Evolutionary conservation across 306 rosid genomes (phyloP).

Genomic region (Purshia tridentata): DNA sequence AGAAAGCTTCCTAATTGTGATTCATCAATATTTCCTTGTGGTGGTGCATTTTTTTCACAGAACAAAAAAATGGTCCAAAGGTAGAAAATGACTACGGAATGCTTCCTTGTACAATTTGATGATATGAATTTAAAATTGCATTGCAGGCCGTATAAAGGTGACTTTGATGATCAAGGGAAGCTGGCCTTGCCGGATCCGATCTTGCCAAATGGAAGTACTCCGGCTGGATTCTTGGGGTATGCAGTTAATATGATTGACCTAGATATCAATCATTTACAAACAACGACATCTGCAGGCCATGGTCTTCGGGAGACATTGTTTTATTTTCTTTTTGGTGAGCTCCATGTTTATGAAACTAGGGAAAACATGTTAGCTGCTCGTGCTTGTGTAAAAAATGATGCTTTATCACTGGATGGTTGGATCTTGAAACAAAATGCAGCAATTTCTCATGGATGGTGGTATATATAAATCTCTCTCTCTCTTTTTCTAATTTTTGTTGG

Average conservation of each 20-base stretch:
- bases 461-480: neutral
- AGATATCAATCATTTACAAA: conserved; percentile 33
- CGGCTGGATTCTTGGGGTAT: conserved; percentile 53
- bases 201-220: conserved; percentile 33
- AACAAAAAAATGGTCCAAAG: neutral
- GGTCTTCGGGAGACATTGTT: conserved; percentile 63
- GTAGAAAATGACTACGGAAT: neutral
- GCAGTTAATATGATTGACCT: conserved; percentile 67
- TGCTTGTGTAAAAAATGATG: conserved; percentile 49
- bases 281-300: conserved; percentile 37
- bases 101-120: neutral
- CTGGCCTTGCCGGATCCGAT: conserved; percentile 39
- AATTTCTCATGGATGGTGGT: conserved; percentile 54
- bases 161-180: conserved; percentile 42
- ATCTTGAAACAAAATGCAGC: conserved; percentile 47
- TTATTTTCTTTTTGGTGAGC: conserved; percentile 47
- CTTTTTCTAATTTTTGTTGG: neutral
- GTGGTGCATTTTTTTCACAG: neutral
- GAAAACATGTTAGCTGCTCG: conserved; percentile 52
- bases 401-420: conserved; percentile 68
- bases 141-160: conserved; percentile 46
- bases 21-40: neutral
- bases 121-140: neutral
- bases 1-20: neutral
- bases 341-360: conserved; percentile 58